These are phyloP conservation scores for Leccinum sublutescens DNA, from an alignment of 768 basidiomycete genomes.

Conservation along the genomic window DNA sequence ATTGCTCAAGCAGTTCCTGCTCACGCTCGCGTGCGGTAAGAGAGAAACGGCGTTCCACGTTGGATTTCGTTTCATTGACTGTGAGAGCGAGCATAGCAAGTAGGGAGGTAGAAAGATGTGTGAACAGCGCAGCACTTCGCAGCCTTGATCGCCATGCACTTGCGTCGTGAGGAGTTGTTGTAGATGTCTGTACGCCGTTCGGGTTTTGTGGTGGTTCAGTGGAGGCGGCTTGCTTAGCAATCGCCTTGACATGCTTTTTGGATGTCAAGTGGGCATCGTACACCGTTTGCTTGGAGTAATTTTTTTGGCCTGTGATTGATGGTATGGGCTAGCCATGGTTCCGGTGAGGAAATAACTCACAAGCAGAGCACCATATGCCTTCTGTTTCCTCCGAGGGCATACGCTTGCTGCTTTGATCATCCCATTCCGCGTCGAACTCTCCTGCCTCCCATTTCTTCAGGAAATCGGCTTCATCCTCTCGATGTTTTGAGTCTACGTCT, in stretches of 20 bases:
- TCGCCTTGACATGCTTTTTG: slow-evolving; percentile 93
- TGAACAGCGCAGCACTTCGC: slow-evolving; percentile 66
- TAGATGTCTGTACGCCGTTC: slow-evolving; percentile 29
- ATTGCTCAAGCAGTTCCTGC: slow-evolving; percentile 80
- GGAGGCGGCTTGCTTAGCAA: slow-evolving; percentile 64
- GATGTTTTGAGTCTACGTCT: slow-evolving; percentile 69
- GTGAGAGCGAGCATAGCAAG: slow-evolving; percentile 61
- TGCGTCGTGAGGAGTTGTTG: slow-evolving; percentile 35
- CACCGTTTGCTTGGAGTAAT: slow-evolving; percentile 95
- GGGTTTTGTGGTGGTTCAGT: slow-evolving; percentile 35
- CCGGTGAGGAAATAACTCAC: slow-evolving; percentile 48
- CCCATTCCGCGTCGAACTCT: slow-evolving; percentile 73
- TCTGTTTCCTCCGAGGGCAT: slow-evolving; percentile 41
- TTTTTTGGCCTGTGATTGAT: slow-evolving; percentile 73
- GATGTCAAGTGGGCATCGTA: slow-evolving; percentile 95
- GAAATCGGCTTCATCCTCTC: slow-evolving; percentile 67
- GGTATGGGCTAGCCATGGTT: background rate
- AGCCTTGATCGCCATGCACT: slow-evolving; percentile 45
- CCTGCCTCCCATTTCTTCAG: slow-evolving; percentile 75
- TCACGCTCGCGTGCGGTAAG: slow-evolving; percentile 98
- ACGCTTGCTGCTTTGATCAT: slow-evolving; percentile 43
- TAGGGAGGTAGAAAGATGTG: slow-evolving; percentile 67
- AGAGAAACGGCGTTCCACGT: slow-evolving; percentile 95
- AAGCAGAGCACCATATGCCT: slow-evolving; percentile 94
- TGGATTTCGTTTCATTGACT: slow-evolving; percentile 88